Evolutionary conservation across 1,139 yeast genomes (phyloP), one percentile per base, ranked within the genome.

Genomic region (Yamadazyma triangularis): DNA sequence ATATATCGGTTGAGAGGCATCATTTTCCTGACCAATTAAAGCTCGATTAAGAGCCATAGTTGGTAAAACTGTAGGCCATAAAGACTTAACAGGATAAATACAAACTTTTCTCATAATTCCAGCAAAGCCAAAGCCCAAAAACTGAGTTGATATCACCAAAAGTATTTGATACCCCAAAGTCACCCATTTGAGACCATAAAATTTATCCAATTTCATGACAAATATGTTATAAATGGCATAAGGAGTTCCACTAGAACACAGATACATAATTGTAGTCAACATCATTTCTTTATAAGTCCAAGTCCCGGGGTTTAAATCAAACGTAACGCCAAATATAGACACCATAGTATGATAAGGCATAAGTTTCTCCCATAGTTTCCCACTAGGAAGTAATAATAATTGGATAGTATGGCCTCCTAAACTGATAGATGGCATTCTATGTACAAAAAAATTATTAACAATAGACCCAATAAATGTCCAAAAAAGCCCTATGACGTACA

Each of bases 241-340:
- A 1, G 74, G 73, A 0, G 70, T 61, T 1, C 68, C 64, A 7
- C 65, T 54, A 2, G 73, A 66, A 37, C 73, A 66, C 50, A 60
- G 62, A 37, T 65, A 68, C 15, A 68, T 67, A 25, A 68, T 67
- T 2, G 73, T 58, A 15, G 62, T 48, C 54, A 68, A 32, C 78
- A 77, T 74, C 59, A 81, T 86, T 48, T 82, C 91, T 51, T 82
- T 82, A 44, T 60, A 66, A 23, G 70, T 61, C 84, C 86, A 82
- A 5, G 62, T 62, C 0, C 73, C 73, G 2, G 71, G 70, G 36
- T 68, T 68, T 21, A 68, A 39, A 26, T 63, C 56, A 21, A 61
- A 32, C 2, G 31, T 19, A 11, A 36, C 30, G 0, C 63, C 59
- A 2, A 54, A 46, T 8, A 54, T 4, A 0, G 27, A 36, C 2